These are phyloP conservation scores for Tulasnella sp. DNA, from an alignment of 768 basidiomycete genomes.

Conservation along the genomic window DNA sequence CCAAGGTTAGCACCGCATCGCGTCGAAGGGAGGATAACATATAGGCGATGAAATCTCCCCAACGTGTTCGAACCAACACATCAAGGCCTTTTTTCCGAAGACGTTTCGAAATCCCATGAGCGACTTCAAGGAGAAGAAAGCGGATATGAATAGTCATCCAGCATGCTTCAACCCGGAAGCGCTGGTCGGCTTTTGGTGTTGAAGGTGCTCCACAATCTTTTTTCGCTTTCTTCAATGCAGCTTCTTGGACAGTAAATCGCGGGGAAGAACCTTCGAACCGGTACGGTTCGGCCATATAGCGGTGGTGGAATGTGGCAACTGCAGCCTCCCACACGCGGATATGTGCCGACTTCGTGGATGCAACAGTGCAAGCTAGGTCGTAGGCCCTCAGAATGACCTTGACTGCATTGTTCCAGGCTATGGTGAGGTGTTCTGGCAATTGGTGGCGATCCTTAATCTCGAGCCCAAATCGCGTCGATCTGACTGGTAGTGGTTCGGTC, in stretches of 20 bases:
- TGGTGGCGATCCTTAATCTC: neutral
- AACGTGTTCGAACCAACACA: slow-evolving; percentile 31
- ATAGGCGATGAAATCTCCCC: slow-evolving; percentile 49
- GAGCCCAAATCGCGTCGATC: neutral
- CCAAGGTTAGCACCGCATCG: slow-evolving; percentile 48
- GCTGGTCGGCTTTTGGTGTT: slow-evolving; percentile 51
- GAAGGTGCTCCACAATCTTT: slow-evolving; percentile 53
- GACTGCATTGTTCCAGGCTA: slow-evolving; percentile 43
- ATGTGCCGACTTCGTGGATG: slow-evolving; percentile 52
- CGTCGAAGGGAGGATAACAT: slow-evolving; percentile 45
- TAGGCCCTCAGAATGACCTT: slow-evolving; percentile 43
- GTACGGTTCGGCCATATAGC: slow-evolving; percentile 36
- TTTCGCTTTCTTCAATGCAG: slow-evolving; percentile 52
- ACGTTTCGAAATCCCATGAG: slow-evolving; percentile 41
- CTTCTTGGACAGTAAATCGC: slow-evolving; percentile 33
- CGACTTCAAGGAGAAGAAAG: slow-evolving; percentile 47
- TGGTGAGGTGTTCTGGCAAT: slow-evolving; percentile 11
- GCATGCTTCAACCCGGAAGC: slow-evolving; percentile 59
- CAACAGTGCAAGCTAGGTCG: slow-evolving; percentile 40
- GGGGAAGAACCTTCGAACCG: slow-evolving; percentile 39
- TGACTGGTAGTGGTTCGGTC: neutral
- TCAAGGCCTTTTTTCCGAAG: slow-evolving; percentile 31
- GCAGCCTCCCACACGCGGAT: slow-evolving; percentile 58
- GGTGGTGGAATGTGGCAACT: slow-evolving; percentile 48
- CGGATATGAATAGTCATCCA: slow-evolving; percentile 54